Percentiles rank a stretch among this genome's conserved stretches.
These are phyloP conservation scores for Odontarrhena argentea DNA, from an alignment of 345 rosid genomes.

Conservation along the genomic window DNA sequence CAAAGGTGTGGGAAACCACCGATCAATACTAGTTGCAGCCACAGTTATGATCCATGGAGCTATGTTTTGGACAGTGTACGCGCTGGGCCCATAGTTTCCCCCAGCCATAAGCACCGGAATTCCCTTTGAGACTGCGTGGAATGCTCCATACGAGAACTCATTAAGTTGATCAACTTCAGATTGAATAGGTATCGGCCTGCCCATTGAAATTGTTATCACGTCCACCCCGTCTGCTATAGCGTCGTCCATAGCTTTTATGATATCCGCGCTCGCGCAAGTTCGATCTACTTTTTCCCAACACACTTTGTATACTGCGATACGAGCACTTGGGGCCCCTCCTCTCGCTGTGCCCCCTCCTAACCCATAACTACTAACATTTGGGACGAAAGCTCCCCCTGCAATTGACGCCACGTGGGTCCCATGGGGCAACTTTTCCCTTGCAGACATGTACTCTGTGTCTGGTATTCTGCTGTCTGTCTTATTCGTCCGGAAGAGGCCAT, in stretches of 20 bases:
- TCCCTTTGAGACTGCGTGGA: constrained; percentile 57
- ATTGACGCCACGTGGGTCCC: constrained; percentile 62
- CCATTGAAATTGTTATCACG: constrained; percentile 36
- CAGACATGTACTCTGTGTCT: constrained; percentile 44
- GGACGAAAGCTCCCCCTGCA: constrained; percentile 50
- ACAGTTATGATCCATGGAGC: constrained; percentile 63
- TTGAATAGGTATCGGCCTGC: constrained; percentile 33
- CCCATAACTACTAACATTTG: constrained; percentile 42
- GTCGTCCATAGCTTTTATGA: constrained; percentile 55
- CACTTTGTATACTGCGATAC: constrained; percentile 53
- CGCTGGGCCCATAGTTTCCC: constrained; percentile 47
- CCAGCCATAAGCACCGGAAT: constrained; percentile 49
- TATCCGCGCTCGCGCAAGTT: constrained; percentile 43
- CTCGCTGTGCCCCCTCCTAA: constrained; percentile 47
- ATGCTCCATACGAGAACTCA: constrained; percentile 50
- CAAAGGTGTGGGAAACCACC: constrained; percentile 46
- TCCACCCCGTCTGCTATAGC: constrained; percentile 52
- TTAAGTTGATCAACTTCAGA: constrained; percentile 36
- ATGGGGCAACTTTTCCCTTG: constrained; percentile 54
- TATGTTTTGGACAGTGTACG: constrained; percentile 44
- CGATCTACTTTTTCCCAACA: constrained; percentile 42
- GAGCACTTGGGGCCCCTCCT: constrained; percentile 60
- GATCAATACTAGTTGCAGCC: constrained; percentile 54
- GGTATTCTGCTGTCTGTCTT: constrained; percentile 29
- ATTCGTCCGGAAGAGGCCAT: constrained; percentile 30